A percentile compares a stretch with the other conserved stretches of the same genome.
Conservation (phyloP, 176 grass and related monocot genomes). For the Hsuehochloa calcarea region DNA sequence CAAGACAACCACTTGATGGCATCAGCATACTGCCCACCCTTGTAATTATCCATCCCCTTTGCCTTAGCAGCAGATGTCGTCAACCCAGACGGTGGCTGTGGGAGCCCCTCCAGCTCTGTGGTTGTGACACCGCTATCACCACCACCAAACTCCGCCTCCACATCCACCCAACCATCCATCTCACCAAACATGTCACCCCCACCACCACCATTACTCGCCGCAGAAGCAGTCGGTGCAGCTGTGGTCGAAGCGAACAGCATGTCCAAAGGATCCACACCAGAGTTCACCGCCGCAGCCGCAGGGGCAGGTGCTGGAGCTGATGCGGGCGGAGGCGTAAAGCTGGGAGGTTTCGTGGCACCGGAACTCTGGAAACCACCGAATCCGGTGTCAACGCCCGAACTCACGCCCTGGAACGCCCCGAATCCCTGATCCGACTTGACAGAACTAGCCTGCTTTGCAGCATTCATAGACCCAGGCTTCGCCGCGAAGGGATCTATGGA, state of each 20-base stretch:
- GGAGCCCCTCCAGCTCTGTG: conserved; percentile 85
- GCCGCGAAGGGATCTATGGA: conserved; percentile 71
- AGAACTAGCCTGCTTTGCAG: conserved; percentile 29
- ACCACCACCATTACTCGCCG: conserved; percentile 12
- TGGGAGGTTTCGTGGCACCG: conserved; percentile 31
- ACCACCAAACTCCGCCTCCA: conserved; percentile 60
- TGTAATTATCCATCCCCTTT: conserved; percentile 96
- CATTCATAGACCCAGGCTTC: conserved; percentile 46
- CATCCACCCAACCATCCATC: conserved; percentile 84
- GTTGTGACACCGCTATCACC: conserved; percentile 58
- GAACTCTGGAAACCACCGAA: conserved; percentile 55
- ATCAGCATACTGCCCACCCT: conserved; percentile 91
- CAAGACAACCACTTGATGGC: conserved; percentile 98
- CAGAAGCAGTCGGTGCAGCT: conserved; percentile 40
- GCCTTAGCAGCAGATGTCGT: conserved; percentile 59
- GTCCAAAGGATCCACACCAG: conserved; percentile 57
- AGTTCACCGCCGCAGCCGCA: conserved; percentile 28
- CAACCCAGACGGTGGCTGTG: conserved; percentile 75
- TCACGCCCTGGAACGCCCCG: conserved; percentile 48
- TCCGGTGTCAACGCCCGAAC: conserved; percentile 24
- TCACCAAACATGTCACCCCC: conserved; percentile 66
- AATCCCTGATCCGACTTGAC: conserved; percentile 53
- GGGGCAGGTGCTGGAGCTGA: conserved; percentile 40
- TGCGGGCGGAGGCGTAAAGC: conserved; percentile 44
- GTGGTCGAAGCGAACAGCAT: conserved; percentile 72